Evolutionary conservation across 2,329 filamentous ascomycete species (phyloP), one percentile per base, ranked within the genome.

Genomic region (Sclerotinia borealis): DNA sequence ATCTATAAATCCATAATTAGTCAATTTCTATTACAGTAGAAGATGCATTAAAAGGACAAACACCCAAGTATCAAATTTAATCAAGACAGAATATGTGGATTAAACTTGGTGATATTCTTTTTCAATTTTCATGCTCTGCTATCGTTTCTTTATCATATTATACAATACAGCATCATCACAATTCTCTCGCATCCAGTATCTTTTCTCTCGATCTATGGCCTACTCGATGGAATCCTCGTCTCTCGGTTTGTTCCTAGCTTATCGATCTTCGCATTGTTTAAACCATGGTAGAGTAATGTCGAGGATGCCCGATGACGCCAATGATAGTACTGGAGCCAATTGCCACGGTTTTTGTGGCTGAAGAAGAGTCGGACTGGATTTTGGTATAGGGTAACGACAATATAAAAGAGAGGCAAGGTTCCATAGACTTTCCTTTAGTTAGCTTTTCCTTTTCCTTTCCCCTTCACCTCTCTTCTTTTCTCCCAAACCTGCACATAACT

Each of bases 401-500:
- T n/a, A 22, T 25, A 25, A n/a, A n/a, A n/a, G n/a, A n/a, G n/a
- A n/a, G n/a, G n/a, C n/a, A n/a, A 45, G 43, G 25, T 13, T 25
- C 3, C 43, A 10, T 4, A 17, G 22, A 41, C 9, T 4, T 4
- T 6, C 47, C 25, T 29, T 19, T 27, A 61, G 19, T 17, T 10
- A 52, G 15, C 27, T 37, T 39, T 50, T 39, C 31, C 56, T 51
- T 59, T 68, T 15, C 52, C 63, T 41, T 70, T 69, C 49, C 65
- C 64, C 64, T 69, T 19, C n/a, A 27, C 25, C 7, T 79, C 80
- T 73, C 84, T 88, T 76, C 92, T 85, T 76, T 90, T 83, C 80
- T 98, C 95, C 95, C 95, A 98, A 50, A 99, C 86, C 84, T 98
- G 96, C 64, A 98, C 78, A 80, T 98, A 98, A 63, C 90, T 90